Percentiles rank a stretch among this genome's conserved stretches.
phyloP scores from a whole-genome alignment of 371 early-diverging fungal species.

The Haplosporangium sp. region DNA sequence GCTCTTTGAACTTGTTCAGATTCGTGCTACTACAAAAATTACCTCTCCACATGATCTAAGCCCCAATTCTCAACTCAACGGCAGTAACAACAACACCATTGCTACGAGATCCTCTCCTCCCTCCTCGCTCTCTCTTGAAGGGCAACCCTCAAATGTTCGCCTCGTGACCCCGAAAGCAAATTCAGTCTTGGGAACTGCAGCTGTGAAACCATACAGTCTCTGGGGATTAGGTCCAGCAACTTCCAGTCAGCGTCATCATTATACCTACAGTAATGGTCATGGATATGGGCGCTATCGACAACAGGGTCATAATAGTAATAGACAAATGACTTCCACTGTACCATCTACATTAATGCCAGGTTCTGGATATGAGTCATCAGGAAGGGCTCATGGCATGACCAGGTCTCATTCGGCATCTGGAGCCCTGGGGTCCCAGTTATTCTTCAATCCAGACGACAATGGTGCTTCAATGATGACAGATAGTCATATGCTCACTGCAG shows the following conservation, averaged over 20 bases:
- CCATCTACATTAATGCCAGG: neutral
- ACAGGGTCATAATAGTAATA: neutral
- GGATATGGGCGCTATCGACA: constrained; percentile 10
- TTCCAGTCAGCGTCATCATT: constrained; percentile 7
- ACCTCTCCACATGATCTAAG: constrained; percentile 24
- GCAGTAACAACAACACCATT: neutral
- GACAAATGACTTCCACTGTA: constrained; percentile 1
- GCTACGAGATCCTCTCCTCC: no score
- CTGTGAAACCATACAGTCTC: constrained; percentile 40
- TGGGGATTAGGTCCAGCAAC: constrained; percentile 43
- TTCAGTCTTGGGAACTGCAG: constrained; percentile 47
- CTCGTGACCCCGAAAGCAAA: constrained; percentile 44
- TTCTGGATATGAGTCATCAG: neutral
- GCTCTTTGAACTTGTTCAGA: constrained; percentile 50
- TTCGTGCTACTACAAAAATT: constrained; percentile 36
- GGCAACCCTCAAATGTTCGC: constrained; percentile 22
- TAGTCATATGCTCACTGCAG: constrained; percentile 10
- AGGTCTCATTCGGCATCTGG: constrained; percentile 11
- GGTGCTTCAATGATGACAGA: neutral
- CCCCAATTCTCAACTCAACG: neutral
- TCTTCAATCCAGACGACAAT: neutral
- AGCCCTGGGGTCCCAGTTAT: constrained; percentile 3
- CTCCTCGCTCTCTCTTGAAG: neutral
- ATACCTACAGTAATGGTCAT: constrained; percentile 17
- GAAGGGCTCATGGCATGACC: constrained; percentile 2